These are phyloP conservation scores for Asclepias syriaca DNA, from an alignment of 257 asterid species.

Conservation along the genomic window DNA sequence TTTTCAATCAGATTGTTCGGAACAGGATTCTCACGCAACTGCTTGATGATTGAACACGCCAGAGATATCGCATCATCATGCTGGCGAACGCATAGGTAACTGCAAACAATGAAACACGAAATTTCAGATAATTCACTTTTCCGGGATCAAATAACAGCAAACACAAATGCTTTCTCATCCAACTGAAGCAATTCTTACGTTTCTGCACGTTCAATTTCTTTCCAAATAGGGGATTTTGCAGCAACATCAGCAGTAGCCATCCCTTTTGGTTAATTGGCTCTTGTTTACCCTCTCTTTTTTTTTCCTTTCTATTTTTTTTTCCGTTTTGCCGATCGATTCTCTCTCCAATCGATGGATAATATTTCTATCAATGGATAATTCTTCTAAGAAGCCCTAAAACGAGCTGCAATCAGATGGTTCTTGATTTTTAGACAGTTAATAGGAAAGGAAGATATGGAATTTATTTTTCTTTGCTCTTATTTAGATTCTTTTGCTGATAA, in stretches of 20 bases:
- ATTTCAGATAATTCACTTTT: not conserved
- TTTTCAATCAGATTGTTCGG: conserved; percentile 16
- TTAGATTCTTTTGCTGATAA: too few relatives aligned
- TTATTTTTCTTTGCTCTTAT: too few relatives aligned
- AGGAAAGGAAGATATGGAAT: too few relatives aligned
- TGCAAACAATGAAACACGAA: conserved; percentile 22
- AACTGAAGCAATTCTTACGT: not conserved
- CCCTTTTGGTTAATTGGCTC: not conserved
- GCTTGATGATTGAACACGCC: conserved; percentile 49
- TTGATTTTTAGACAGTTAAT: too few relatives aligned
- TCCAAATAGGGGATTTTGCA: not conserved
- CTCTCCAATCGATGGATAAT: not conserved
- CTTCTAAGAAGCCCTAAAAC: too few relatives aligned
- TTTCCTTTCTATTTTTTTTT: not conserved
- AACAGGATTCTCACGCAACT: conserved; percentile 28
- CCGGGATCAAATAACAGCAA: not conserved
- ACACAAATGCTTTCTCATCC: not conserved
- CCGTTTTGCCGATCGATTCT: not conserved
- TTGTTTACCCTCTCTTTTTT: not conserved
- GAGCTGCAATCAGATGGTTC: too few relatives aligned
- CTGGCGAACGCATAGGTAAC: conserved; percentile 68
- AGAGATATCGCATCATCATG: conserved; percentile 57
- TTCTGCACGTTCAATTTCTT: conserved; percentile 6
- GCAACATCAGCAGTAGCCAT: conserved; percentile 2
- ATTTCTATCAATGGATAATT: not conserved